A percentile compares a stretch with the other conserved stretches of the same genome.
Evolutionary conservation across 495 filamentous ascomycete genomes (phyloP).

Genomic region (Aspergillus sparsus): DNA sequence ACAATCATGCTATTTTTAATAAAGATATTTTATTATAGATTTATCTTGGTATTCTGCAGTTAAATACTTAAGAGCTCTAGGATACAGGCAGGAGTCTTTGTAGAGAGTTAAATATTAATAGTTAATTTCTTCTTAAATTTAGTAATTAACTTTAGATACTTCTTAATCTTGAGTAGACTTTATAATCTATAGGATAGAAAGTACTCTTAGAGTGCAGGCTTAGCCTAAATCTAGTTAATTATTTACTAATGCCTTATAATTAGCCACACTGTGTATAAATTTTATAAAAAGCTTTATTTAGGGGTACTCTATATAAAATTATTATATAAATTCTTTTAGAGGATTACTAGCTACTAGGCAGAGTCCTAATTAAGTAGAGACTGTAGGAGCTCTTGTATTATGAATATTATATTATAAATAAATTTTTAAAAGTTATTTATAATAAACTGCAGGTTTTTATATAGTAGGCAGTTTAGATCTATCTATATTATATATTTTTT

Average conservation of each 20-base stretch:
- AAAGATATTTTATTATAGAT: slow-evolving; percentile 18
- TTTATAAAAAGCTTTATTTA: slow-evolving; percentile 23
- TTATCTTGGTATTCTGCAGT: background rate
- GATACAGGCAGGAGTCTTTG: background rate
- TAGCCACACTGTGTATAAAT: slow-evolving; percentile 12
- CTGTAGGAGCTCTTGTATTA: background rate
- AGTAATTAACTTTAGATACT: background rate
- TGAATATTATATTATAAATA: background rate
- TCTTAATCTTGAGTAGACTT: background rate
- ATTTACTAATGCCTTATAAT: slow-evolving; percentile 3
- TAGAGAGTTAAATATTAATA: background rate
- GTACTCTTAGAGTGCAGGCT: background rate
- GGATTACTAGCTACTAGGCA: background rate
- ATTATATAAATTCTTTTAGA: background rate
- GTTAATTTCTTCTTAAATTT: background rate
- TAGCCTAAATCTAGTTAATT: background rate
- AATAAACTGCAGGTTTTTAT: slow-evolving; percentile 17
- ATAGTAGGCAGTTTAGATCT: slow-evolving; percentile 9
- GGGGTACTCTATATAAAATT: background rate
- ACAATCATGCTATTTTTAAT: slow-evolving; percentile 3
- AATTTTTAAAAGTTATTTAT: slow-evolving; percentile 18
- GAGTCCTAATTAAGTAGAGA: background rate
- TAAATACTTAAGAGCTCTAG: background rate
- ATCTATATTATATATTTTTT: slow-evolving; percentile 13
- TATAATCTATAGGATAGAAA: background rate